Evolutionary conservation across 306 rosid genomes (phyloP).

Genomic region (Trichosanthes truncata): DNA sequence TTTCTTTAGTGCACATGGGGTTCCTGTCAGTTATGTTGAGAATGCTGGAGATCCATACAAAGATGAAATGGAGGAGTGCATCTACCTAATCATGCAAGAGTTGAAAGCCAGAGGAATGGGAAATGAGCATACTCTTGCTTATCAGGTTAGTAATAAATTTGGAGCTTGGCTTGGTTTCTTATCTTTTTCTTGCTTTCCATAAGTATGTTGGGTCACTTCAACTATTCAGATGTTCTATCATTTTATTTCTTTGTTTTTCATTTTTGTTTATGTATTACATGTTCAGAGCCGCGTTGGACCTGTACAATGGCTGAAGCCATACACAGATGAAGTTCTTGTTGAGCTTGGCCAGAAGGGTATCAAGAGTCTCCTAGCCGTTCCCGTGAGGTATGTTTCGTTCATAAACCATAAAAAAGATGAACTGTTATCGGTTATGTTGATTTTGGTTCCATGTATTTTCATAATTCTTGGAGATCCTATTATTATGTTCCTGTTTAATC

Average conservation of each 20-base stretch:
- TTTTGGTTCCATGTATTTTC: neutral
- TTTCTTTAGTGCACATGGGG: constrained; percentile 99
- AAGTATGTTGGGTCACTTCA: neutral
- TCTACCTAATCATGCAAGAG: constrained; percentile 85
- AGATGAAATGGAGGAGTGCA: constrained; percentile 98
- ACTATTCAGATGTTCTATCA: neutral
- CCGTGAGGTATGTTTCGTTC: constrained; percentile 57
- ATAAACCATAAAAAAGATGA: neutral
- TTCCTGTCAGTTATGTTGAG: constrained; percentile 89
- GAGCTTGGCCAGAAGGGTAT: constrained; percentile 97
- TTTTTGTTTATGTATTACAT: neutral
- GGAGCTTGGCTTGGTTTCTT: neutral
- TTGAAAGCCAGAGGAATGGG: constrained; percentile 74
- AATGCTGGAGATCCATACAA: constrained; percentile 95
- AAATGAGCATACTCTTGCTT: constrained; percentile 89
- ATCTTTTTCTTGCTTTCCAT: neutral
- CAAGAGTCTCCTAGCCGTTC: constrained; percentile 90
- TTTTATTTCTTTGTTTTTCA: constrained; percentile 1
- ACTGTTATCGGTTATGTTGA: neutral
- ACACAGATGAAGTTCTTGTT: constrained; percentile 90
- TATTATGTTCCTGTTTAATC: neutral
- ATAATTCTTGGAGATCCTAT: neutral
- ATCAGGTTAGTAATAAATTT: constrained; percentile 53
- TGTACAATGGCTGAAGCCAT: constrained; percentile 96
- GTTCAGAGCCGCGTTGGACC: constrained; percentile 98